Conservation (phyloP, 1,284 basidiomycete species). For the Leucoagaricus sp. region DNA sequence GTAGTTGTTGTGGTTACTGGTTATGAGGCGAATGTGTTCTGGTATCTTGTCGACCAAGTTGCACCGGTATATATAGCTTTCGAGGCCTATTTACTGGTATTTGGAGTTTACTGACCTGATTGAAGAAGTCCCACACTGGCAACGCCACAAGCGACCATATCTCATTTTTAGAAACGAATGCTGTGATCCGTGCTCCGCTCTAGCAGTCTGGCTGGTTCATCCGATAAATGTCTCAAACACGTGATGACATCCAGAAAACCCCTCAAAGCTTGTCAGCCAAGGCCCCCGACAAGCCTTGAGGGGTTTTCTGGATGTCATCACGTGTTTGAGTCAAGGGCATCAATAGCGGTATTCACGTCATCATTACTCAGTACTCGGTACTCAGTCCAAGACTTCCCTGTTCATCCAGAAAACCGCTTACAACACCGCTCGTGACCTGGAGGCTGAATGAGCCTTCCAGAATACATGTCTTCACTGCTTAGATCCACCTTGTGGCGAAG, state of each 20-base stretch:
- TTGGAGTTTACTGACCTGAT: neutral
- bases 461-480: too few relatives aligned
- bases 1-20: neutral
- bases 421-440: too few relatives aligned
- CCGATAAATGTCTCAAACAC: constrained; percentile 1
- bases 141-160: neutral
- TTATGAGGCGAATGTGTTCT: neutral
- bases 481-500: too few relatives aligned
- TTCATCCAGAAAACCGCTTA: too few relatives aligned
- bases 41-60: neutral
- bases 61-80: neutral
- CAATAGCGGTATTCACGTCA: too few relatives aligned
- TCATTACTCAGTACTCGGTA: too few relatives aligned
- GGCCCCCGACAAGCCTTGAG: too few relatives aligned
- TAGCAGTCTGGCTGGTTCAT: neutral
- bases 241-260: constrained; percentile 9
- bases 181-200: neutral
- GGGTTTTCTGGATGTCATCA: constrained; percentile 8
- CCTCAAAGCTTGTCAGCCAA: neutral
- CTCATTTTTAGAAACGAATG: neutral
- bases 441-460: too few relatives aligned
- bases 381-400: too few relatives aligned
- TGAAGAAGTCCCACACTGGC: neutral
- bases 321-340: constrained; percentile 2
- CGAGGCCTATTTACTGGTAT: constrained; percentile 5